These are phyloP conservation scores for Lachnellula suecica DNA, from an alignment of 2,329 filamentous ascomycete genomes.

Conservation along the genomic window DNA sequence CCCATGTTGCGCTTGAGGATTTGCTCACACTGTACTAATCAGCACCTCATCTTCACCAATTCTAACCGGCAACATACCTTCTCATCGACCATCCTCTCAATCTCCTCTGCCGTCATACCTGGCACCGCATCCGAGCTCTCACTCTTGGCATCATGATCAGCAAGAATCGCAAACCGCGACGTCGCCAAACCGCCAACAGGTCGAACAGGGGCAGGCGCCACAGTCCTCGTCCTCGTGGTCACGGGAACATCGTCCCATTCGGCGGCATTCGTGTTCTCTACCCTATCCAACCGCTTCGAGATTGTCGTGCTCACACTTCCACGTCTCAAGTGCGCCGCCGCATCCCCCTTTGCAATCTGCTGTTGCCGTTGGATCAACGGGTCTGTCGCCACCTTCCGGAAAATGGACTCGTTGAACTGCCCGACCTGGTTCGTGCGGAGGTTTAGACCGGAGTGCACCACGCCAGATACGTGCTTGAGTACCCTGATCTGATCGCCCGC, in stretches of 20 bases:
- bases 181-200: conserved; percentile 12
- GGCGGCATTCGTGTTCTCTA: conserved; percentile 21
- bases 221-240: not conserved
- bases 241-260: conserved; percentile 24
- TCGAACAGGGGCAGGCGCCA: not conserved
- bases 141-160: conserved; percentile 11
- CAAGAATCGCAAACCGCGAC: conserved; percentile 16
- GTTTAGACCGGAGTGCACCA: conserved; percentile 19
- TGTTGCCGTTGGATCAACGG: conserved; percentile 8
- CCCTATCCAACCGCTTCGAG: conserved; percentile 10
- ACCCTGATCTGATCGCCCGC: conserved; percentile 22
- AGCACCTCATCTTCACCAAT: not conserved
- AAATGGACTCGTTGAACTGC: conserved; percentile 18
- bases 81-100: conserved; percentile 16
- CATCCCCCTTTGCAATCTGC: not conserved
- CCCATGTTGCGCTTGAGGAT: not conserved
- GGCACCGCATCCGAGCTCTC: not conserved
- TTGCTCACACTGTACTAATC: not conserved
- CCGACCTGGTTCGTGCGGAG: conserved; percentile 11
- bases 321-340: not conserved
- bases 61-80: no score
- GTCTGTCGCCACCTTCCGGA: conserved; percentile 5
- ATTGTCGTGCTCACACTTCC: conserved; percentile 3
- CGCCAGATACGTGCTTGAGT: conserved; percentile 21
- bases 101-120: conserved; percentile 12